These are phyloP conservation scores for Ophiocordyceps australis DNA, from an alignment of 2,329 filamentous ascomycete species.

Conservation along the genomic window DNA sequence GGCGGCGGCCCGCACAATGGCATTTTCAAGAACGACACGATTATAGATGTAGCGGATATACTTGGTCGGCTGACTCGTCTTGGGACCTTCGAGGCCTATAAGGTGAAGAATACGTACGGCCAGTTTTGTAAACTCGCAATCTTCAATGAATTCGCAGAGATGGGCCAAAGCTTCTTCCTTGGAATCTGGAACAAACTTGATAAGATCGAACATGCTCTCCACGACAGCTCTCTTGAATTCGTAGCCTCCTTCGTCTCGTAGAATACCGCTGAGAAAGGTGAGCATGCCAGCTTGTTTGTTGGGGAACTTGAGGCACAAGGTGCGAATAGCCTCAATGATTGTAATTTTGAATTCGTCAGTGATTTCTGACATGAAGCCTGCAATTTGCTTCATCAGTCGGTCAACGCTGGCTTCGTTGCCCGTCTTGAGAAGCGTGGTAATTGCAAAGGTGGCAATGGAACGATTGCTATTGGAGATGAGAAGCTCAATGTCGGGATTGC, in stretches of 20 bases:
- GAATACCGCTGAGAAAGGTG: constrained; percentile 87
- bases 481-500: constrained; percentile 94
- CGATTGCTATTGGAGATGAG: constrained; percentile 95
- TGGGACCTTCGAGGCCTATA: constrained; percentile 84
- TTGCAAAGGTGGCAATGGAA: constrained; percentile 94
- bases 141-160: constrained; percentile 96
- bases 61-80: constrained; percentile 90
- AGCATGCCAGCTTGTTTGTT: constrained; percentile 98
- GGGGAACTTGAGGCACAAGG: constrained; percentile 91
- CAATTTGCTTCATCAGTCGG: constrained; percentile 95
- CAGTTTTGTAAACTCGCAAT: constrained; percentile 97
- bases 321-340: constrained; percentile 96
- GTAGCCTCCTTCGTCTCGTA: constrained; percentile 92
- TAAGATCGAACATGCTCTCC: constrained; percentile 97
- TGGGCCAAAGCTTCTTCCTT: constrained; percentile 74
- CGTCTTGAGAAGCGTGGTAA: constrained; percentile 94
- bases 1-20: constrained; percentile 83
- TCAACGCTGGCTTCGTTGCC: constrained; percentile 96
- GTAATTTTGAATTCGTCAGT: constrained; percentile 99
- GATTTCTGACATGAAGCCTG: constrained; percentile 95
- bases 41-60: constrained; percentile 99
- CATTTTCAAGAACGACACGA: constrained; percentile 90
- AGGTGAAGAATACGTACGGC: constrained; percentile 90
- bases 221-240: constrained; percentile 97
- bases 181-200: constrained; percentile 92